A percentile compares a stretch with the other conserved stretches of the same genome.
Conservation (phyloP, 345 rosid species). For the Populus nigra region DNA sequence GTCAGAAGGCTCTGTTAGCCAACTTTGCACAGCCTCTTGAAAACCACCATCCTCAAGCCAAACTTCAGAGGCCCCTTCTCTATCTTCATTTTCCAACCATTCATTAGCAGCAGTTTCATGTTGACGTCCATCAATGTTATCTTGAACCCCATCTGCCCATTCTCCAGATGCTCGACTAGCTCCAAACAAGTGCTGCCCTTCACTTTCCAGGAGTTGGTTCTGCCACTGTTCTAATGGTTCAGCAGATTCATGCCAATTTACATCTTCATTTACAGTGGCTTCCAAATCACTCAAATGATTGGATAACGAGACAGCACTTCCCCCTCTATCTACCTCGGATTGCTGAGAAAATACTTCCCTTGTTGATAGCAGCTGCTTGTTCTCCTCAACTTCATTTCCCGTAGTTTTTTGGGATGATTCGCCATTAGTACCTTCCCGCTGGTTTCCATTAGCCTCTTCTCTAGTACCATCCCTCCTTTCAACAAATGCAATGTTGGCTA, state of each 20-base stretch:
- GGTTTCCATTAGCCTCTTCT: constrained; percentile 29
- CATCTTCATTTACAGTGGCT: constrained; percentile 31
- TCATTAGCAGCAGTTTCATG: constrained; percentile 40
- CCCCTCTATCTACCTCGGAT: constrained; percentile 28
- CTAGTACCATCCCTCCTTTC: constrained; percentile 37
- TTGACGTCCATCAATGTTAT: constrained; percentile 32
- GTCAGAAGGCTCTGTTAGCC: constrained; percentile 56
- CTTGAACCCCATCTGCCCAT: constrained; percentile 38
- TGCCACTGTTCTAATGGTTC: constrained; percentile 34
- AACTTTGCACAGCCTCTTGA: constrained; percentile 54
- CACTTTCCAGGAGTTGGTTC: constrained; percentile 41
- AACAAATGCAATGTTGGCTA: constrained; percentile 25
- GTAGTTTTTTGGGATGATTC: constrained; percentile 27
- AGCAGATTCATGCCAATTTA: constrained; percentile 30
- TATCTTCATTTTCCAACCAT: constrained; percentile 43
- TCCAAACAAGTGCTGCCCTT: constrained; percentile 40
- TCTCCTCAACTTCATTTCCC: constrained; percentile 27
- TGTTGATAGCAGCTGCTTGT: neutral
- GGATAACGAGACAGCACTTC: constrained; percentile 18
- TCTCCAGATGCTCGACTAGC: constrained; percentile 39
- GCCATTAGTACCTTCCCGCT: constrained; percentile 21
- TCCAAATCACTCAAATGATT: constrained; percentile 28
- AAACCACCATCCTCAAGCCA: constrained; percentile 38
- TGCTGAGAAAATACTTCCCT: constrained; percentile 12
- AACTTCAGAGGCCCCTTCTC: constrained; percentile 46